These are phyloP conservation scores for Infundibulicybe gibba DNA, from an alignment of 768 basidiomycete species.

Conservation along the genomic window DNA sequence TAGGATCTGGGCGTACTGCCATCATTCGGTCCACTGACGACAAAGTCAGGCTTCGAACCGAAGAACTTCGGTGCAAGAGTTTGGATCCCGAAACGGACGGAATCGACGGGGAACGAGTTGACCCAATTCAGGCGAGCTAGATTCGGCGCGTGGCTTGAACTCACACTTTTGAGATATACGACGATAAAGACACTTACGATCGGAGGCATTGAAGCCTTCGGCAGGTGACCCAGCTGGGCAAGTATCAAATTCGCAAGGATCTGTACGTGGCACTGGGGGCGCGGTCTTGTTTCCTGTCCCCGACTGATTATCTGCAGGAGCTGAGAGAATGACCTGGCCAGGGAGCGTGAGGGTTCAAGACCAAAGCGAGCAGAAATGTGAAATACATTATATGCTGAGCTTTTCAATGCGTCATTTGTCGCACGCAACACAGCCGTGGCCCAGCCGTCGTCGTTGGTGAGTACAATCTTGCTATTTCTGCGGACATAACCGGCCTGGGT, in stretches of 20 bases:
- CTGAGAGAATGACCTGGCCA: constrained; percentile 39
- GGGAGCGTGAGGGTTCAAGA: background rate
- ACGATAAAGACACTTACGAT: constrained; percentile 26
- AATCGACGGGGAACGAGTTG: constrained; percentile 16
- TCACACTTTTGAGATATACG: no score
- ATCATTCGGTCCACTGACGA: constrained; percentile 44
- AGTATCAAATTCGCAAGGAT: constrained; percentile 43
- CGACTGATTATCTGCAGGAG: constrained; percentile 41
- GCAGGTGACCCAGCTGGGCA: constrained; percentile 41
- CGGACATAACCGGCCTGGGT: no score
- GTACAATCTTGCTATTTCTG: constrained; percentile 8
- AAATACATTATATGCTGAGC: constrained; percentile 36
- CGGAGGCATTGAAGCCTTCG: constrained; percentile 31
- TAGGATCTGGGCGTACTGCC: constrained; percentile 26
- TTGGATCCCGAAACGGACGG: constrained; percentile 38
- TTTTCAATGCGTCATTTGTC: constrained; percentile 31
- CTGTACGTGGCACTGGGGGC: constrained; percentile 25
- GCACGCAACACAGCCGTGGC: constrained; percentile 43
- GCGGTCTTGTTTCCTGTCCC: constrained; percentile 40
- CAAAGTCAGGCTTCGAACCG: constrained; percentile 34
- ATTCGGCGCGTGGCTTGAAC: no score
- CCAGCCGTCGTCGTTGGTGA: constrained; percentile 41
- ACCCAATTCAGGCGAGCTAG: background rate
- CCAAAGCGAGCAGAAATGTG: background rate
- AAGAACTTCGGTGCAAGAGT: constrained; percentile 40